A percentile compares a stretch with the other conserved stretches of the same genome.
These are phyloP conservation scores for Colletotrichum kahawae DNA, from an alignment of 2,329 filamentous ascomycete genomes.

Conservation along the genomic window DNA sequence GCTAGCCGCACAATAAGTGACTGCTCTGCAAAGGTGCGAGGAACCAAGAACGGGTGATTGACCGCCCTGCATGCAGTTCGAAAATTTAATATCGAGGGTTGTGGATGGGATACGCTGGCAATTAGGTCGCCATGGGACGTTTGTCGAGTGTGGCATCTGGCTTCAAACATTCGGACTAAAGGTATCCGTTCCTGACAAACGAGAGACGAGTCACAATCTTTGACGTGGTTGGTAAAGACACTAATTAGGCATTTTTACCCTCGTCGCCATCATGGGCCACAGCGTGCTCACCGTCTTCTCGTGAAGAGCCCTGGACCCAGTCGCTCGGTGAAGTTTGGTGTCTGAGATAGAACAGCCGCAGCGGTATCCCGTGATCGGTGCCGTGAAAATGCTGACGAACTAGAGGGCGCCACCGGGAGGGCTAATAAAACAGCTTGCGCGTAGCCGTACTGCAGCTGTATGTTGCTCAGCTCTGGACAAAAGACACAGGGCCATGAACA, in stretches of 20 bases:
- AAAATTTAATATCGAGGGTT: neutral
- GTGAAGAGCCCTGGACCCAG: constrained; percentile 2
- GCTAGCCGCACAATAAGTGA: neutral
- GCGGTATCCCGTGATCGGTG: neutral
- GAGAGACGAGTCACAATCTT: neutral
- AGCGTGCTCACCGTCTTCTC: constrained; percentile 9
- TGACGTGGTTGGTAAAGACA: neutral
- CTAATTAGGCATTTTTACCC: neutral
- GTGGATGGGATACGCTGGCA: neutral
- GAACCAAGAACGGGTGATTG: constrained; percentile 1
- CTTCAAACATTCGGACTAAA: neutral
- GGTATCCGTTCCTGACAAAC: neutral
- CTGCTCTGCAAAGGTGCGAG: neutral
- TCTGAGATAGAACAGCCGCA: constrained; percentile 10
- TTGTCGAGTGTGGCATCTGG: neutral
- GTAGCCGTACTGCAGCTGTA: constrained; percentile 4
- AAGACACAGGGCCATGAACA: neutral
- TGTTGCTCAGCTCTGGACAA: neutral
- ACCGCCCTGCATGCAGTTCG: neutral
- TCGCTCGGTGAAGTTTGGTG: neutral
- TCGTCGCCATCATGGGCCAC: neutral
- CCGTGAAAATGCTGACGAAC: neutral
- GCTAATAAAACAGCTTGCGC: neutral
- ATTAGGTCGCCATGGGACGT: neutral
- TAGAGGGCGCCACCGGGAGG: neutral